These are phyloP conservation scores for Neurospora sp. DNA, from an alignment of 2,329 filamentous ascomycete genomes.

Conservation along the genomic window DNA sequence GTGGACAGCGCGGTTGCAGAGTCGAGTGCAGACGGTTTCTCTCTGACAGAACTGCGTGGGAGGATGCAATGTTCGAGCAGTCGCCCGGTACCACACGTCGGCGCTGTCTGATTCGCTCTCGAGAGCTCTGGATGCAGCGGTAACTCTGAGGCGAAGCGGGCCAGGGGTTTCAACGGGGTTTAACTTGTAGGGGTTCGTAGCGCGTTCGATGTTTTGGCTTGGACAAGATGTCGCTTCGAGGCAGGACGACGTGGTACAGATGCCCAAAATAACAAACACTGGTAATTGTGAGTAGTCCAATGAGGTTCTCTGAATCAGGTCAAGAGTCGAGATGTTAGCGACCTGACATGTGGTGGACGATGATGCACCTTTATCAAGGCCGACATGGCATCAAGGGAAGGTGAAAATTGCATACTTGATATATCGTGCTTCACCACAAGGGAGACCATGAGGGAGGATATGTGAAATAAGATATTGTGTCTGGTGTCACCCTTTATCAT, in stretches of 20 bases:
- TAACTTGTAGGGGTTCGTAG: not conserved
- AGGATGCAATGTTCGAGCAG: slow-evolving; percentile 17
- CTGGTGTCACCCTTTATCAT: not conserved
- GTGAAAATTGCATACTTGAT: not conserved
- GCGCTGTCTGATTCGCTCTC: slow-evolving; percentile 18
- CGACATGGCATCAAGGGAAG: not conserved
- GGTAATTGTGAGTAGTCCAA: not conserved
- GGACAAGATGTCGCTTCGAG: slow-evolving; percentile 7
- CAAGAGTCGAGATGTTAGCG: not conserved
- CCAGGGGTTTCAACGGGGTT: not conserved
- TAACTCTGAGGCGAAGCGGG: slow-evolving; percentile 17
- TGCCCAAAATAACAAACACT: not conserved
- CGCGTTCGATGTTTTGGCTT: not conserved
- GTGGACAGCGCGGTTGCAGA: slow-evolving; percentile 1
- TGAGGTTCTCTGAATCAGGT: not conserved
- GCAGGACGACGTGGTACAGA: not conserved
- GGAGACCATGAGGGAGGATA: not conserved
- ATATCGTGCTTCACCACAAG: not conserved
- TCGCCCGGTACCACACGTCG: slow-evolving; percentile 18
- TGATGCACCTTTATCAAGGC: not conserved
- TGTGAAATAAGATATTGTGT: not conserved
- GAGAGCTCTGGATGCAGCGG: slow-evolving; percentile 16
- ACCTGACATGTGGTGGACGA: not conserved
- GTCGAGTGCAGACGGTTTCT: slow-evolving; percentile 4
- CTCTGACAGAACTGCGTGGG: slow-evolving; percentile 1